Evolutionary conservation across 2,329 filamentous ascomycete genomes (phyloP), one percentile per base, ranked within the genome.

Genomic region (Nemania diffusa): DNA sequence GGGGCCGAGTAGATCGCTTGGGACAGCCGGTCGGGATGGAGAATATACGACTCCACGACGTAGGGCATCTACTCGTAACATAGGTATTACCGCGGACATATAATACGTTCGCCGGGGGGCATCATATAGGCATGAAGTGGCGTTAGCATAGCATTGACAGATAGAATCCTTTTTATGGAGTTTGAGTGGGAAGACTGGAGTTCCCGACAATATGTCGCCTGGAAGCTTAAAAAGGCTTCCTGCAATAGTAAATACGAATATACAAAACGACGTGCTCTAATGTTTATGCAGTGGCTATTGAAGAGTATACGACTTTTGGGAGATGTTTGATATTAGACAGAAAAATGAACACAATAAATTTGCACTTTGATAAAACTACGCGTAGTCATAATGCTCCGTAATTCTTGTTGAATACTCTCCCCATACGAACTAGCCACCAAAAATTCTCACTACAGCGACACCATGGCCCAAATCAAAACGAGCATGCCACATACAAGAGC

Each of bases 1-100:
- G 80, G 80, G 80, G 80, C 0, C 73, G 80, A 32, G 76, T 81
- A 62, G 79, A 81, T 64, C 71, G 77, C 7, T 74, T 73, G 3
- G 74, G 73, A 5, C 71, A 71, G 9, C 65, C 73, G 24, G 72
- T 74, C 0, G 67, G 69, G 1, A 73, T 76, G 26, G 78, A 80
- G 22, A 77, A 80, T 61, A 78, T 81, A 56, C 73, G 74, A 9
- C 64, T 81, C 29, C 75, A 78, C n/a, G 80, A 81, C 17, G 78
- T 81, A 2, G 79, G 80, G 6, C 77, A 76, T 13, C 62, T 81
- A 42, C 64, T 81, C 11, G 72, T 63, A 64, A 76, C 62, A 59
- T 55, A 56, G 52, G 57, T 34, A 50, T 52, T 29, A 44, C 29
- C 32, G 62, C 53, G 27, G 15, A 51, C 40, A 44, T 44, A 44